Percentiles rank a stretch among this genome's conserved stretches.
phyloP scores from a whole-genome alignment of 805 yeast species.

The Komagataella kurtzmanii region DNA sequence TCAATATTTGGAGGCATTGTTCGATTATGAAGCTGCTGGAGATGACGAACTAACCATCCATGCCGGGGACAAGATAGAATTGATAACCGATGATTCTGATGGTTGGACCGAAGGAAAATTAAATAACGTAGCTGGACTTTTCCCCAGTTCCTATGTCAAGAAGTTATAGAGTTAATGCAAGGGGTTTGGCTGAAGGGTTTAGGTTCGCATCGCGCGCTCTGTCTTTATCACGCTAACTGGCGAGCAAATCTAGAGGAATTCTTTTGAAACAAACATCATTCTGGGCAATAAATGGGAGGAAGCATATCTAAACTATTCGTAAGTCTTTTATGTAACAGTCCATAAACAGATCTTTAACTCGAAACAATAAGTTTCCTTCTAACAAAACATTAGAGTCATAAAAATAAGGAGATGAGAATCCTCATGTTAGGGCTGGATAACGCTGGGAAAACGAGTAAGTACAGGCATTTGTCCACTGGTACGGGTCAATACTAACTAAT shows the following conservation, averaged over 20 bases:
- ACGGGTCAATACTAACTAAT: background rate
- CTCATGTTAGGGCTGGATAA: conserved; percentile 88
- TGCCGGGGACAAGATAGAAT: conserved; percentile 61
- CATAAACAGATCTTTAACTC: background rate
- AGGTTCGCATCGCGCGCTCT: background rate
- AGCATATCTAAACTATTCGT: background rate
- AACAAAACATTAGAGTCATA: conserved; percentile 6
- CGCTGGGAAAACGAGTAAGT: conserved; percentile 72
- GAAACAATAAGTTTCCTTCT: background rate
- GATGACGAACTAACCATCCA: conserved; percentile 63
- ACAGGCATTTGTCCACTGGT: background rate
- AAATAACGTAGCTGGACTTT: conserved; percentile 49
- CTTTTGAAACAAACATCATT: background rate
- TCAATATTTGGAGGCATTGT: conserved; percentile 53
- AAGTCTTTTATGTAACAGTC: background rate
- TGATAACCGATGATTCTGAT: conserved; percentile 58
- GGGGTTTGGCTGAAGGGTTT: background rate
- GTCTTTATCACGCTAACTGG: background rate
- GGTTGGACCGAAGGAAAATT: conserved; percentile 96
- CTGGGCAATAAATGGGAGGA: background rate
- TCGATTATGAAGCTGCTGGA: conserved; percentile 66
- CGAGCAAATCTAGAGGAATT: background rate
- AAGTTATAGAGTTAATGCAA: conserved; percentile 3
- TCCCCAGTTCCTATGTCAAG: conserved; percentile 68
- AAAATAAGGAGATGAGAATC: conserved; percentile 28